Conservation (phyloP, 1,284 basidiomycete species). For the Inonotus hispidus region DNA sequence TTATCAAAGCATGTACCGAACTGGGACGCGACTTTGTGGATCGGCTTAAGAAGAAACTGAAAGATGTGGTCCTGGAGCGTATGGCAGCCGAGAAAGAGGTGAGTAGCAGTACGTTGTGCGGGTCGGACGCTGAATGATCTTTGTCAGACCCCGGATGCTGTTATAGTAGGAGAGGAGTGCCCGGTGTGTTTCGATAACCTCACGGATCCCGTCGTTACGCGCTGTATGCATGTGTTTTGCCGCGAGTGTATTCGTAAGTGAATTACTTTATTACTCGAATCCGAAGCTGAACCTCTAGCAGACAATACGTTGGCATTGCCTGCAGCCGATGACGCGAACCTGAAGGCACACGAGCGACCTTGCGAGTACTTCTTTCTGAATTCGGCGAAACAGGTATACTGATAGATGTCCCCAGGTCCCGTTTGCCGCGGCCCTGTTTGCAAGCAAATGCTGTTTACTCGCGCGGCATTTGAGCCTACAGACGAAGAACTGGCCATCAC, state of each 20-base stretch:
- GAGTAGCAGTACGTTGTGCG: slow-evolving; percentile 15
- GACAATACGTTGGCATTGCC: slow-evolving; percentile 32
- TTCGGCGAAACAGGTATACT: not conserved
- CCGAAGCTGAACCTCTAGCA: not conserved
- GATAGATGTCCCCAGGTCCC: slow-evolving; percentile 35
- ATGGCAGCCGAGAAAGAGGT: slow-evolving; percentile 49
- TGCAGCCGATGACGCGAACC: slow-evolving; percentile 26
- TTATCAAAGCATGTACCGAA: slow-evolving; percentile 38
- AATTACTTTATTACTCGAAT: slow-evolving; percentile 29
- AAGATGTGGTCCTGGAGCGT: slow-evolving; percentile 32
- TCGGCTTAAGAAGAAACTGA: slow-evolving; percentile 41
- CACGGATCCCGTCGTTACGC: slow-evolving; percentile 42
- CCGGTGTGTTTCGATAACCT: slow-evolving; percentile 48
- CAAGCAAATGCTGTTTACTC: slow-evolving; percentile 39
- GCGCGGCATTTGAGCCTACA: slow-evolving; percentile 44
- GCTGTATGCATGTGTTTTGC: slow-evolving; percentile 48
- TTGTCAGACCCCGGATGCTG: slow-evolving; percentile 40
- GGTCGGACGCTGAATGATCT: not conserved
- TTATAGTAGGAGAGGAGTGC: slow-evolving; percentile 45
- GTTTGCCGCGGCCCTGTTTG: slow-evolving; percentile 41
- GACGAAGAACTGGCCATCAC: slow-evolving; percentile 35
- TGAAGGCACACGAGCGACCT: slow-evolving; percentile 36
- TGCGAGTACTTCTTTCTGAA: slow-evolving; percentile 31
- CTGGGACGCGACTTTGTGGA: slow-evolving; percentile 44
- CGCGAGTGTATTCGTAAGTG: slow-evolving; percentile 43